A percentile compares a stretch with the other conserved stretches of the same genome.
Evolutionary conservation across 768 basidiomycete genomes (phyloP).

Genomic region (Amanita fuliginea): DNA sequence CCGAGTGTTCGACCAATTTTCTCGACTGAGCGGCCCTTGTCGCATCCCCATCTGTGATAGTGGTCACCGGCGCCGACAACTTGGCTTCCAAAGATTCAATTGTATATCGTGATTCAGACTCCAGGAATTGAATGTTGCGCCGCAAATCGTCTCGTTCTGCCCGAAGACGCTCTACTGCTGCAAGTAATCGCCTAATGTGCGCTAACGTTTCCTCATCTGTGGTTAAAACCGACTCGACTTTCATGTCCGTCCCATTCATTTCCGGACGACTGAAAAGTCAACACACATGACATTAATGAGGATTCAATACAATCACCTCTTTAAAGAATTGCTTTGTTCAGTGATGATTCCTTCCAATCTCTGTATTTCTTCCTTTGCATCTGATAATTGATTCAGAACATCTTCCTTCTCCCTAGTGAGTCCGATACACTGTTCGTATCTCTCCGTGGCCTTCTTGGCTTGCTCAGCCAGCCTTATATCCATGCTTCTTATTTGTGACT

Average conservation of each 20-base stretch:
- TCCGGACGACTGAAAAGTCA: not conserved
- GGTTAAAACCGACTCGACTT: not conserved
- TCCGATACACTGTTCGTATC: slow-evolving; percentile 32
- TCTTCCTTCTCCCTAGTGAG: slow-evolving; percentile 47
- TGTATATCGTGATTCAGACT: slow-evolving; percentile 54
- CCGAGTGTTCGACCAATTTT: slow-evolving; percentile 20
- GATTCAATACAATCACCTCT: not conserved
- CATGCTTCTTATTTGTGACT: slow-evolving; percentile 27
- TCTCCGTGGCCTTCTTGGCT: slow-evolving; percentile 23
- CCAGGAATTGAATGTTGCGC: slow-evolving; percentile 56
- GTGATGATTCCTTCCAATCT: slow-evolving; percentile 14
- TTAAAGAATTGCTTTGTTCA: slow-evolving; percentile 11
- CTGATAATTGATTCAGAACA: slow-evolving; percentile 31
- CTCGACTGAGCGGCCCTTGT: slow-evolving; percentile 12
- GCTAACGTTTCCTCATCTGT: slow-evolving; percentile 22
- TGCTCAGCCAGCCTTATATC: slow-evolving; percentile 32
- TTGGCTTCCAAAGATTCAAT: slow-evolving; percentile 48
- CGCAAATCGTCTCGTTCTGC: slow-evolving; percentile 52
- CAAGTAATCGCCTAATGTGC: slow-evolving; percentile 45
- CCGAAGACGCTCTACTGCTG: slow-evolving; percentile 57
- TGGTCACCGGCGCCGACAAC: slow-evolving; percentile 20
- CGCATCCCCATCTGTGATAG: slow-evolving; percentile 6
- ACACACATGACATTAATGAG: not conserved
- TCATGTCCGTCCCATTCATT: not conserved
- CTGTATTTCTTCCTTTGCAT: slow-evolving; percentile 21